Base-by-base conservation (phyloP, 805 yeast species). In the Clavispora fructus region DNA sequence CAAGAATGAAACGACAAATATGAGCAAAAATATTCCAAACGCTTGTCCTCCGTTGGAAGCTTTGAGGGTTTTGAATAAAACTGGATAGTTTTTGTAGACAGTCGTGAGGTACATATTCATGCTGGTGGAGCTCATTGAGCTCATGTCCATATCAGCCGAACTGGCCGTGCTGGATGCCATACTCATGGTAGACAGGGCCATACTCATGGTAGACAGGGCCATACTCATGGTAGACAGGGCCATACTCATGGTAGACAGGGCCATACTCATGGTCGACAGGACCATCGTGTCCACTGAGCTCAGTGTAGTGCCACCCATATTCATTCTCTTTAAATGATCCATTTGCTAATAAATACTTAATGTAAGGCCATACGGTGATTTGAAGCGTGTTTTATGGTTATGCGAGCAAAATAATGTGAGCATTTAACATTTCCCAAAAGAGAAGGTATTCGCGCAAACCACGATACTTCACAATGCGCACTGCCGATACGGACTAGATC, bases 11-110 rank as follows among this genome's bases (percentile, higher is more conserved):
- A 78, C 66, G 26, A 76, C 77, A 58, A 86, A 78, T 19, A 86
- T 59, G 12, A 82, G 65, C 31, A 80, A 65, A 57, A 85, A 86
- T 13, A 86, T 84, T 23, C 92, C 95, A 61, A 86, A 86, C 0
- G 87, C 90, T 43, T 76, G 74, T 9, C 74, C 89, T 25, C 77
- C 77, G 37, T 65, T 68, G 2, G 67, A 53, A 2, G 92, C 92
- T 11, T 58, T 56, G 40, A 86, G 63, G 0, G 67, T 64, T 47
- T 71, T 64, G 65, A 86, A 86, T 6, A 86, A 57, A 0, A 86
- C 88, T 0, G 92, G 89, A 51, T 80, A 79, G 35, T 71, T 63
- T 2, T 62, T 51, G 62, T 69, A 85, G 2, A 63, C 56, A 0
- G 78, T 64, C 1, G 85, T 79, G 55, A 86, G 64, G 55, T 69